Evolutionary conservation across 257 asterid genomes (phyloP).

Genomic region (Gardenia jasminoides): DNA sequence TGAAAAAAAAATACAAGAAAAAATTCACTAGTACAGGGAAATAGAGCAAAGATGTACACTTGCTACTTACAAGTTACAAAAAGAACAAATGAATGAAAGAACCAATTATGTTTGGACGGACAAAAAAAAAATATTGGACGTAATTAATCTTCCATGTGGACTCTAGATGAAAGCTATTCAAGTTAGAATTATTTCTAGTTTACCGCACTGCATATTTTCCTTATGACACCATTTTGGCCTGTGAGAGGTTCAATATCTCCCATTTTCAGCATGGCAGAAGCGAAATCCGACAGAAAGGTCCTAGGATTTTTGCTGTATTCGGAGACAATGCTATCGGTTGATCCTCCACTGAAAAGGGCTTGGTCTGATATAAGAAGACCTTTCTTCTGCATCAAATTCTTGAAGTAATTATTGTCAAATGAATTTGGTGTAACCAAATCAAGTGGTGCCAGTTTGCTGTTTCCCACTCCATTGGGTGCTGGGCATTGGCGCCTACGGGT

Average conservation of each 20-base stretch:
- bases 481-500: constrained; percentile 33
- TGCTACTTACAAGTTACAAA: too few relatives aligned
- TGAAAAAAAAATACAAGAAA: too few relatives aligned
- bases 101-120: too few relatives aligned
- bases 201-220: constrained; percentile 28
- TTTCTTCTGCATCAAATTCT: constrained; percentile 20
- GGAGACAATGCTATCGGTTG: constrained; percentile 18
- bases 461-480: constrained; percentile 8
- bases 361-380: constrained; percentile 34
- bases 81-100: too few relatives aligned
- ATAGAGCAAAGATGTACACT: too few relatives aligned
- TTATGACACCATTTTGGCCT: constrained; percentile 30
- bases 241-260: constrained; percentile 29
- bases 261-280: constrained; percentile 29
- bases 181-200: constrained; percentile 6
- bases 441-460: constrained; percentile 26
- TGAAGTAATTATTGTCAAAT: constrained; percentile 5
- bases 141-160: too few relatives aligned
- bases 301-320: constrained; percentile 17
- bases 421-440: background rate
- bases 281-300: constrained; percentile 18
- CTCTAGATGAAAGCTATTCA: too few relatives aligned
- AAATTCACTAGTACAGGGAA: too few relatives aligned
- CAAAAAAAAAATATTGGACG: too few relatives aligned
- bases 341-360: constrained; percentile 31